Conservation (phyloP, 75 land plant species). For the Cryptomeria japonica region DNA sequence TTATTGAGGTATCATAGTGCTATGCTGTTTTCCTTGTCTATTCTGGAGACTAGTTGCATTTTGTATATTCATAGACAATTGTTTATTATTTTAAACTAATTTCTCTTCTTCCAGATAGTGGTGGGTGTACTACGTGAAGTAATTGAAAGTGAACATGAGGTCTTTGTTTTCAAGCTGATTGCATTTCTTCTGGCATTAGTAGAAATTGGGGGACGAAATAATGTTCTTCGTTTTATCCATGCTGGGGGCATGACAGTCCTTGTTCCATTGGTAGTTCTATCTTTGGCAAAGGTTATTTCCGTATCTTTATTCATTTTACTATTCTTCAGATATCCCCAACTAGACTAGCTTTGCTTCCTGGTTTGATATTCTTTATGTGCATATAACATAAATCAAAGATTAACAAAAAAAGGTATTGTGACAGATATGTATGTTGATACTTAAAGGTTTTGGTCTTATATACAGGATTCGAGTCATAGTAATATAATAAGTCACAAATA, state of each 20-base stretch:
- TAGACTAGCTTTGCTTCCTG: background rate
- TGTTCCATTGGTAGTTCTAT: slow-evolving; percentile 40
- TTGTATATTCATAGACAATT: background rate
- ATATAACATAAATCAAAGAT: background rate
- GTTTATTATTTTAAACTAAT: background rate
- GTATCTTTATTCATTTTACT: background rate
- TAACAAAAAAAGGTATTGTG: background rate
- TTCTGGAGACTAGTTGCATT: background rate
- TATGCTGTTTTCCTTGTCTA: background rate
- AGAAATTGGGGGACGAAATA: slow-evolving; percentile 42
- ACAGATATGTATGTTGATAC: background rate
- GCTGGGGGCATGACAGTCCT: slow-evolving; percentile 43
- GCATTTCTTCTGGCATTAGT: slow-evolving; percentile 33
- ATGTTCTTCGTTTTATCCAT: slow-evolving; percentile 43
- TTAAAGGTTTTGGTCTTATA: background rate
- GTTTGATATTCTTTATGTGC: background rate
- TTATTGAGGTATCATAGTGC: slow-evolving; percentile 37
- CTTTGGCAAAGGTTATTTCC: slow-evolving; percentile 34
- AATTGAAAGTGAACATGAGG: slow-evolving; percentile 42
- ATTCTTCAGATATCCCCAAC: background rate
- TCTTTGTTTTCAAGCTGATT: slow-evolving; percentile 51
- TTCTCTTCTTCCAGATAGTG: slow-evolving; percentile 28
- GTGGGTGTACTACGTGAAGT: slow-evolving; percentile 56
- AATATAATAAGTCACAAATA: background rate
- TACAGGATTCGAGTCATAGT: background rate